Evolutionary conservation across 176 grass and related monocot species (phyloP).

Genomic region (Oryza brachyantha): DNA sequence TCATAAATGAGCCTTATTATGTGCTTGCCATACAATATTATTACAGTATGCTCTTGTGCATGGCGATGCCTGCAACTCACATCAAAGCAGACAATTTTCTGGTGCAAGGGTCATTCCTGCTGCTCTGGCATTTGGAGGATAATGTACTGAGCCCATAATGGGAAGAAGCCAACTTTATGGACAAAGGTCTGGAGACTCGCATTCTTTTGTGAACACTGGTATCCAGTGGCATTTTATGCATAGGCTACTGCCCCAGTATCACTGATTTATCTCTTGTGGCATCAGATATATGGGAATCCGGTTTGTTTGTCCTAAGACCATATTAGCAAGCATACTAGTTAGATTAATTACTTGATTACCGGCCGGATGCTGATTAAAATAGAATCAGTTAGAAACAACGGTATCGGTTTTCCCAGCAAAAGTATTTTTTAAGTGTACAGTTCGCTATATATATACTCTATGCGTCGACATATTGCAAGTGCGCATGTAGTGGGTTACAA

Average conservation of each 20-base stretch:
- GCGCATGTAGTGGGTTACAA: not conserved
- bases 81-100: conserved; percentile 13
- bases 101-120: conserved; percentile 6
- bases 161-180: not conserved
- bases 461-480: not conserved
- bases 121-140: not conserved
- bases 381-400: not conserved
- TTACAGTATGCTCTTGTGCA: too few relatives aligned
- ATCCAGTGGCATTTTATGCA: conserved; percentile 24
- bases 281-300: not conserved
- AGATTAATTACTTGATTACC: not conserved
- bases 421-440: too few relatives aligned
- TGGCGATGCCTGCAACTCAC: not conserved
- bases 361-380: not conserved
- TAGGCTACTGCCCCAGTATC: not conserved
- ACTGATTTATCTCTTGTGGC: not conserved
- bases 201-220: conserved; percentile 17
- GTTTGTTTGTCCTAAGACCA: too few relatives aligned
- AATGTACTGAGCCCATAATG: not conserved
- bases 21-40: not conserved
- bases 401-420: not conserved
- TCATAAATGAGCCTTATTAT: too few relatives aligned
- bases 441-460: too few relatives aligned
- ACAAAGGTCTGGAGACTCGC: not conserved
- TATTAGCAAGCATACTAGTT: too few relatives aligned